Conservation (phyloP, 2,329 filamentous ascomycete species). For the Neofusicoccum laricinum region DNA sequence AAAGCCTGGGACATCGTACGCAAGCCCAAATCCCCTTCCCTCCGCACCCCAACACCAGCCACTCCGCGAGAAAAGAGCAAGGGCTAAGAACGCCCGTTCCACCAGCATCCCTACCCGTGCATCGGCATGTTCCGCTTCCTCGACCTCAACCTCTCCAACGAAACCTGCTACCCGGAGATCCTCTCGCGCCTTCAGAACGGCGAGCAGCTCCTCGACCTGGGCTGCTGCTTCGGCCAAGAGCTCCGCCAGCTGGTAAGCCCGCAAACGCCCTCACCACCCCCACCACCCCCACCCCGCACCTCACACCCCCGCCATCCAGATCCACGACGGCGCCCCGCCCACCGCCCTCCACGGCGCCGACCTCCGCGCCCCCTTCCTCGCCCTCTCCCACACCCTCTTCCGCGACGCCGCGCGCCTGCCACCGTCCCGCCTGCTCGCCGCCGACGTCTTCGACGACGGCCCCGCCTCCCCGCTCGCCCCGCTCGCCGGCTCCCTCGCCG, state of each 20-base stretch:
- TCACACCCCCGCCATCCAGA: background rate
- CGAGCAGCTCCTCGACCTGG: conserved; percentile 40
- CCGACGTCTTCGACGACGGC: conserved; percentile 35
- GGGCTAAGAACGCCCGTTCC: background rate
- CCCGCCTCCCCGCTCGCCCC: conserved; percentile 25
- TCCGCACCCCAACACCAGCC: too few species aligned
- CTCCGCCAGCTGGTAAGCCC: conserved; percentile 41
- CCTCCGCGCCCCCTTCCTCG: conserved; percentile 44
- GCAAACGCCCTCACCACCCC: background rate
- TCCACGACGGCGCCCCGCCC: conserved; percentile 36
- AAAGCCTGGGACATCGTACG: conserved; percentile 32
- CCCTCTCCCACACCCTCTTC: conserved; percentile 49
- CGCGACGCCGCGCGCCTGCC: conserved; percentile 38
- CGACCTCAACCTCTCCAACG: conserved; percentile 28
- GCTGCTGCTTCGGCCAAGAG: conserved; percentile 47
- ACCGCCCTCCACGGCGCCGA: conserved; percentile 41
- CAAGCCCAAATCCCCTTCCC: background rate
- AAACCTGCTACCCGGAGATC: conserved; percentile 30
- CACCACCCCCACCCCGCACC: background rate
- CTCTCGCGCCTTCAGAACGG: conserved; percentile 34
- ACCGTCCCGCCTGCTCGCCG: conserved; percentile 49
- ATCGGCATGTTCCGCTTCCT: conserved; percentile 37
- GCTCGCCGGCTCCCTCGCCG: conserved; percentile 32
- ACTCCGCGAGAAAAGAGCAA: too few species aligned
- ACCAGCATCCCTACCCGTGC: conserved; percentile 30